Base-by-base conservation (phyloP, 163 green algal species). In the Scenedesmus sp. region DNA sequence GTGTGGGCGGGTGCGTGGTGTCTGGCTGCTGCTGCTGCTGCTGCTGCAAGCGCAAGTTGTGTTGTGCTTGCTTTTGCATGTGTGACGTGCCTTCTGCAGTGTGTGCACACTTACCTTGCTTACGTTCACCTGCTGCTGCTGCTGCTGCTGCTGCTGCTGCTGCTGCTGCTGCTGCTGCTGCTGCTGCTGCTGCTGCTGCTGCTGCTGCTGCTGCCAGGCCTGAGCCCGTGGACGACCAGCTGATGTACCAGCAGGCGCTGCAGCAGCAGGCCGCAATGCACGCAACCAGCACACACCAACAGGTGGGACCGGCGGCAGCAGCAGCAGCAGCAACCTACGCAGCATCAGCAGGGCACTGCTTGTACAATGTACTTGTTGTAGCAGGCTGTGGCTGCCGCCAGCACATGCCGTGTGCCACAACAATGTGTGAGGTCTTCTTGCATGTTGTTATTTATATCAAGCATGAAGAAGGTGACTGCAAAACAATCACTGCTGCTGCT, bases 221-320 rank as follows among this genome's bases (percentile, higher is more conserved):
- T 4, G 56, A 54, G 57, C 67, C 66, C 7, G 46, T 91, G 57
- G 91, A 92, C 62, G 94, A 96, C 62, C 86, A 95, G 67, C 92
- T 96, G 87, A 90, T 89, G 64, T 85, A 94, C 81, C 64, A 87
- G 87, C 87, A 88, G 1, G 90, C 95, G 59, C 91, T 94, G 85
- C 90, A 94, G 66, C 86, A 86, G 62, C 84, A 90, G 74, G 94
- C 96, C 34, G 55, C 84, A 12, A 89, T 91, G 70, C 67, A 93
- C 85, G 90, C 86, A 20, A 76, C 82, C 26, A 95, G 74, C 55
- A 94, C 93, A 62, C 67, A 92, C 46, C 91, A 95, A 23, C 34
- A 84, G 18, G 77, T 60, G 46, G 62, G 74, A 4, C 66, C 26
- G 2, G 26, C 74, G 4, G 26, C 74, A 82, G 74, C 26, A 82